These are phyloP conservation scores for Aspergillus campestris DNA, from an alignment of 495 filamentous ascomycete species.

Conservation along the genomic window DNA sequence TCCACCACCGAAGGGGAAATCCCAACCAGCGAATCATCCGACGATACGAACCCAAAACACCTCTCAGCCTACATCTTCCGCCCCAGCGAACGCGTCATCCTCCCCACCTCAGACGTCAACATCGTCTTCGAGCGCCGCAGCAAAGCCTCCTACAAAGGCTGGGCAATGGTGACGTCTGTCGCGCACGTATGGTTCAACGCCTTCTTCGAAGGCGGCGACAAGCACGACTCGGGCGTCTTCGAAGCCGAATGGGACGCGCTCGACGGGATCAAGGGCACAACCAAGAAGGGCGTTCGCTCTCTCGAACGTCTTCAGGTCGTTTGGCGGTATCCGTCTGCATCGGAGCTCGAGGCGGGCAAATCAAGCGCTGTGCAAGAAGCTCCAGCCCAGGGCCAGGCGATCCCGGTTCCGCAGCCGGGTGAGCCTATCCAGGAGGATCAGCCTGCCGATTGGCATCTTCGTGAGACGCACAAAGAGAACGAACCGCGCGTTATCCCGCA, in stretches of 20 bases:
- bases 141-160: conserved; percentile 60
- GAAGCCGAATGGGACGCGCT: conserved; percentile 57
- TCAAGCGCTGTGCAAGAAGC: conserved; percentile 10
- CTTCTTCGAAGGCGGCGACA: conserved; percentile 79
- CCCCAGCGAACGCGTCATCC: conserved; percentile 52
- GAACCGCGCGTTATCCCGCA: neutral
- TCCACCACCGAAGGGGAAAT: conserved; percentile 6
- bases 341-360: conserved; percentile 13
- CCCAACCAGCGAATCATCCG: conserved; percentile 2
- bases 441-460: conserved; percentile 60
- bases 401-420: conserved; percentile 51
- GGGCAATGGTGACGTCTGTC: conserved; percentile 84
- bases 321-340: conserved; percentile 50
- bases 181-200: conserved; percentile 96
- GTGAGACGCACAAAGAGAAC: conserved; percentile 18
- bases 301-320: conserved; percentile 82
- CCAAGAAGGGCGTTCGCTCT: conserved; percentile 67
- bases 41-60: conserved; percentile 2
- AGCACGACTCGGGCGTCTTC: conserved; percentile 52
- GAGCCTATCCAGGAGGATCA: conserved; percentile 58
- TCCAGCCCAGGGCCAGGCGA: conserved; percentile 26
- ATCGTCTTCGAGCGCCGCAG: conserved; percentile 79
- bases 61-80: conserved; percentile 64
- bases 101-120: conserved; percentile 80
- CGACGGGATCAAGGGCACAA: conserved; percentile 73